Percentiles rank a stretch among this genome's conserved stretches.
Evolutionary conservation across 176 grass and related monocot genomes (phyloP).

Genomic region (Pharus latifolius): DNA sequence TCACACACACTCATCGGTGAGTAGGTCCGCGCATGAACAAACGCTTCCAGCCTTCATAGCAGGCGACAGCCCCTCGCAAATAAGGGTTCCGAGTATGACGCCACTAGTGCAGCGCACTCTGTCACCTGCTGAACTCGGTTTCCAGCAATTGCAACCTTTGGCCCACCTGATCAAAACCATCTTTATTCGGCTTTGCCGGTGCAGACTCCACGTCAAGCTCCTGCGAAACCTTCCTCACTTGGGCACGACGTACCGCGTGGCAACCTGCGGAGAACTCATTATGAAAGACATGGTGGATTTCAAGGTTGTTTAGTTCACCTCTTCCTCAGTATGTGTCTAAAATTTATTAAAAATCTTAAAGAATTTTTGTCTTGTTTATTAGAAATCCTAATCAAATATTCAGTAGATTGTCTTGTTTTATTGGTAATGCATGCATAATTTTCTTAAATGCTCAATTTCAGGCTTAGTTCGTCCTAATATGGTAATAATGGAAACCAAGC

Average conservation of each 20-base stretch:
- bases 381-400: too few species aligned
- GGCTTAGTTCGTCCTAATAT: too few species aligned
- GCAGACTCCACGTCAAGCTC: constrained; percentile 34
- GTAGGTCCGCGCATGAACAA: constrained; percentile 48
- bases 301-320: too few species aligned
- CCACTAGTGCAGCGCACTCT: constrained; percentile 41
- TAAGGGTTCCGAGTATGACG: constrained; percentile 17
- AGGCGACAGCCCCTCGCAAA: constrained; percentile 20
- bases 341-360: too few species aligned
- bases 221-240: constrained; percentile 22
- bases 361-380: too few species aligned
- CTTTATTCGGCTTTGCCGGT: constrained; percentile 21
- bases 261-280: too few species aligned
- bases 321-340: too few species aligned
- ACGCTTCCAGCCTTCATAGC: constrained; percentile 52
- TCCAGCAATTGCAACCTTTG: constrained; percentile 53
- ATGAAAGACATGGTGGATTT: too few species aligned
- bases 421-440: too few species aligned
- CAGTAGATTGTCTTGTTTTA: too few species aligned
- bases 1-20: constrained; percentile 33
- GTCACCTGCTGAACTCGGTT: constrained; percentile 50
- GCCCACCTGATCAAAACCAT: constrained; percentile 25
- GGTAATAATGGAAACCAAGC: too few species aligned
- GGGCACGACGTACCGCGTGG: constrained; percentile 24
- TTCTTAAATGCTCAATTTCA: too few species aligned